Evolutionary conservation across 306 rosid genomes (phyloP).

Genomic region (Cucurbita maxima): DNA sequence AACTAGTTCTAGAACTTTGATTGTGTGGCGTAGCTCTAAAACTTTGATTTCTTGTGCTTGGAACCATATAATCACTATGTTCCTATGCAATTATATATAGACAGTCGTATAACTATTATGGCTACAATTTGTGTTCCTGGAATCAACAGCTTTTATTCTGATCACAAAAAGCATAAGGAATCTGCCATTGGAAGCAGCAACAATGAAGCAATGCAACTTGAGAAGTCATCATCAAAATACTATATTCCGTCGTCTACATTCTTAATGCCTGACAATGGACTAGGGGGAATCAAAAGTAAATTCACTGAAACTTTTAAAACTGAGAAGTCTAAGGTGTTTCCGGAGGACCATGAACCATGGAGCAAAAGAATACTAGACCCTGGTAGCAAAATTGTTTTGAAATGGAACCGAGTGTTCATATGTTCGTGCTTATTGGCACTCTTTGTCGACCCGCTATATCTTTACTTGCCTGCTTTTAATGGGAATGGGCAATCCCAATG

Average conservation of each 20-base stretch:
- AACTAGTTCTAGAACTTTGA: background rate
- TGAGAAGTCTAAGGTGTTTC: conserved; percentile 55
- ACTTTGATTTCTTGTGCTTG: background rate
- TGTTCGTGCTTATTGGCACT: conserved; percentile 73
- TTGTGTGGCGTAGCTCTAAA: background rate
- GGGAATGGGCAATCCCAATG: conserved; percentile 30
- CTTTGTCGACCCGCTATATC: conserved; percentile 72
- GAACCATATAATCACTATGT: background rate
- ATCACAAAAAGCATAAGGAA: conserved; percentile 22
- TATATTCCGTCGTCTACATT: conserved; percentile 36
- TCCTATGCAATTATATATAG: background rate
- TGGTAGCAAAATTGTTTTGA: conserved; percentile 65
- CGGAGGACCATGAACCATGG: conserved; percentile 70
- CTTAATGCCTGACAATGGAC: conserved; percentile 27
- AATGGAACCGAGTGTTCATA: conserved; percentile 86
- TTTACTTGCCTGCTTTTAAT: conserved; percentile 57
- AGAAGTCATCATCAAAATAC: conserved; percentile 41
- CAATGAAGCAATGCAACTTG: conserved; percentile 29
- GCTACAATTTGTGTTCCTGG: background rate
- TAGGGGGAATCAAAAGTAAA: conserved; percentile 31
- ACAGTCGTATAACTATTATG: background rate
- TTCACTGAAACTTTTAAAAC: conserved; percentile 29
- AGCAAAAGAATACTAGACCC: conserved; percentile 78
- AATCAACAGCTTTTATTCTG: conserved; percentile 47
- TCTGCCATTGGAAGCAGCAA: conserved; percentile 29